Evolutionary conservation across 176 grass and related monocot genomes (phyloP), one percentile per base, ranked within the genome.

Genomic region (Dactylis glomerata): DNA sequence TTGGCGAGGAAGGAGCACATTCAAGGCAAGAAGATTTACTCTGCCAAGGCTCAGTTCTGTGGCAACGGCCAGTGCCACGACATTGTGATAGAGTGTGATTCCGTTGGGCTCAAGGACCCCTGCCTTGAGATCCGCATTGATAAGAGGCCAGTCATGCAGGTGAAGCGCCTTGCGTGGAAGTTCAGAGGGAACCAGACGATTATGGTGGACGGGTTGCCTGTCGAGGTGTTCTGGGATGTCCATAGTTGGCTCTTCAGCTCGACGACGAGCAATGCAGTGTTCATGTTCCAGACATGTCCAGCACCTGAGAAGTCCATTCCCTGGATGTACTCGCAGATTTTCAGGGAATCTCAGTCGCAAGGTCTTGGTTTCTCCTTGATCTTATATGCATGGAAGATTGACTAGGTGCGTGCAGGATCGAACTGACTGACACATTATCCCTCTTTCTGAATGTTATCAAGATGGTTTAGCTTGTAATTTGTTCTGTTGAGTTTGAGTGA

Each of bases 211-310:
- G 68, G 75, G 10, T 8, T 87, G 37, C 85, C 81, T 33, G 70
- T 87, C 6, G 75, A 91, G 56, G 85, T 91, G 56, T 87, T 84
- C 10, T 91, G 89, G 85, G 85, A 91, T 30, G 89, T 87, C 64
- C 89, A 87, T 82, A 78, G 70, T 24, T 91, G 89, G 89, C 85
- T 84, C 26, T 87, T 91, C 50, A 70, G 81, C 20, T 67, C 38
- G 17, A 33, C 40, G 2, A 17, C 33, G 26, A 55, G 81, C 24
- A 76, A 28, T 46, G 85, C 84, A 1, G 66, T 84, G 49, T 91
- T 87, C 85, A 91, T 91, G 81, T 91, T 87, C 78, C 85, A 77
- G 44, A 84, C 85, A 17, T 81, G 68, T 82, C 85, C 80, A 26
- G 44, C 33, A 32, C 49, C 71, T 4, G 82, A 88, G 37, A 91